A percentile compares a stretch with the other conserved stretches of the same genome.
Evolutionary conservation across 148 eudicot species (phyloP).

Genomic region (Chenopodium album): DNA sequence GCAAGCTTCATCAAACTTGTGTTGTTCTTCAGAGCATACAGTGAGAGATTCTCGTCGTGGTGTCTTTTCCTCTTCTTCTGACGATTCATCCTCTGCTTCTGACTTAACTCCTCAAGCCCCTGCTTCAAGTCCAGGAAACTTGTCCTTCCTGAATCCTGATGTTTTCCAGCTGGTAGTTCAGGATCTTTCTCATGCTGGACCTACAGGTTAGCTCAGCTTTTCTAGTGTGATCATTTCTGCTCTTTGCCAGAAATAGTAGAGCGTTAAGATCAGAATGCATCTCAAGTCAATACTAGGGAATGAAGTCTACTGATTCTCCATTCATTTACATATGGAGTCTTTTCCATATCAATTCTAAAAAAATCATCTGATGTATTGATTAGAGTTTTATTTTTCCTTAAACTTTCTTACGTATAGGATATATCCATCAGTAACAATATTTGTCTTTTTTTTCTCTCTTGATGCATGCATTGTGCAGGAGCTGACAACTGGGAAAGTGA

Average conservation of each 20-base stretch:
- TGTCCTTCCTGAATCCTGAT: constrained; percentile 57
- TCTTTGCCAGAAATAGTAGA: constrained; percentile 24
- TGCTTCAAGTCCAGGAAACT: constrained; percentile 58
- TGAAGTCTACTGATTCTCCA: constrained; percentile 10
- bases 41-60: constrained; percentile 56
- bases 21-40: constrained; percentile 54
- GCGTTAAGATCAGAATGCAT: constrained; percentile 7
- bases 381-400: constrained; percentile 16
- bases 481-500: constrained; percentile 84
- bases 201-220: constrained; percentile 73
- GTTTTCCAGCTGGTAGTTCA: constrained; percentile 73
- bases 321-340: constrained; percentile 19
- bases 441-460: constrained; percentile 50
- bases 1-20: constrained; percentile 60
- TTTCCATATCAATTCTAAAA: constrained; percentile 15
- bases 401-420: constrained; percentile 27
- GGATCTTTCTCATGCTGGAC: constrained; percentile 78
- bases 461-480: constrained; percentile 91
- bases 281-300: constrained; percentile 12
- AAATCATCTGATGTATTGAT: constrained; percentile 6
- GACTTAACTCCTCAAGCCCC: constrained; percentile 75
- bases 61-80: constrained; percentile 65
- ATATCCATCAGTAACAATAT: constrained; percentile 36
- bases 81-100: constrained; percentile 71
- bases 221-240: constrained; percentile 32